Percentiles rank a stretch among this genome's conserved stretches.
These are phyloP conservation scores for Daldinia concentrica DNA, from an alignment of 495 filamentous ascomycete genomes.

Conservation along the genomic window DNA sequence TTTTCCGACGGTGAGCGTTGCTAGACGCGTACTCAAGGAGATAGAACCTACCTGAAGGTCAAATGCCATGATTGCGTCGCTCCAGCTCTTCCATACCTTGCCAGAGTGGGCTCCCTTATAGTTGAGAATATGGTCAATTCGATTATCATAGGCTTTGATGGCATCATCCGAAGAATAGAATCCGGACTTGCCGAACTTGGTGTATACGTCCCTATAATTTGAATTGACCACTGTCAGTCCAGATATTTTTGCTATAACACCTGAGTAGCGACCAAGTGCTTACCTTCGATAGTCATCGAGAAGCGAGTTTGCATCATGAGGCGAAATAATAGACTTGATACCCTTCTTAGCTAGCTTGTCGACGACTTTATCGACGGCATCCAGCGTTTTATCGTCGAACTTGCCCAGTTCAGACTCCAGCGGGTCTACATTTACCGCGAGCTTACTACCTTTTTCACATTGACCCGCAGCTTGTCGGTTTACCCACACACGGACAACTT, in stretches of 20 bases:
- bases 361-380: conserved; percentile 48
- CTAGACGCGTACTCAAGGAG: neutral
- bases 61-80: conserved; percentile 53
- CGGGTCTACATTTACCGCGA: conserved; percentile 28
- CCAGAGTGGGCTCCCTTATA: conserved; percentile 47
- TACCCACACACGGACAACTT: conserved; percentile 52
- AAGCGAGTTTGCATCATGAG: conserved; percentile 53
- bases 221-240: neutral
- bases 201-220: conserved; percentile 43
- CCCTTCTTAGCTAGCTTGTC: conserved; percentile 44
- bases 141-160: conserved; percentile 47
- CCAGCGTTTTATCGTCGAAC: conserved; percentile 46
- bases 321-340: conserved; percentile 55
- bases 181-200: conserved; percentile 37
- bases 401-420: conserved; percentile 47
- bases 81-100: conserved; percentile 48
- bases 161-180: conserved; percentile 48
- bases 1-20: neutral
- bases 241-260: too few relatives aligned
- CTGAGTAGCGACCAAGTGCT: neutral
- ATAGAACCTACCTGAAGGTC: conserved; percentile 39
- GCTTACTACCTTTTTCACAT: conserved; percentile 44
- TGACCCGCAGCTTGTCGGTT: conserved; percentile 28
- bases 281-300: conserved; percentile 36
- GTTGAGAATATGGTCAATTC: conserved; percentile 46